phyloP scores from a whole-genome alignment of 306 rosid species.

The Carpinus viminea region DNA sequence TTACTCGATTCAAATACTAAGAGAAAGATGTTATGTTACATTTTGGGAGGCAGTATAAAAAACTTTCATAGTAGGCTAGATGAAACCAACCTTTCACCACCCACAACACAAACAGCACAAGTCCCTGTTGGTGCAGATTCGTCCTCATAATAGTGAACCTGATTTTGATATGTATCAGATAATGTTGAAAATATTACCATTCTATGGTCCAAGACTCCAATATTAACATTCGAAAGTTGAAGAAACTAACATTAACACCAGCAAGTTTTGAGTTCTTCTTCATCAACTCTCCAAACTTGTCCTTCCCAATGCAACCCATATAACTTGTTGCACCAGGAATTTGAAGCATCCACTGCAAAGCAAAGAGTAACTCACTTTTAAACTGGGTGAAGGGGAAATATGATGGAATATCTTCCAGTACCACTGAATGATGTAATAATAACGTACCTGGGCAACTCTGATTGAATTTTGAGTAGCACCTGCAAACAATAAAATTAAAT shows the following conservation, averaged over 20 bases:
- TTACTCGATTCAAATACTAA: not conserved
- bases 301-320: slow-evolving; percentile 95
- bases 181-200: not conserved
- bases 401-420: not conserved
- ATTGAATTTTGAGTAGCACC: slow-evolving; percentile 96
- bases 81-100: slow-evolving; percentile 74
- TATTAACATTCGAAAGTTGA: slow-evolving; percentile 46
- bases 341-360: slow-evolving; percentile 85
- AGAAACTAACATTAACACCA: slow-evolving; percentile 75
- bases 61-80: not conserved
- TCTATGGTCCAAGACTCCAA: not conserved
- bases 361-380: slow-evolving; percentile 2
- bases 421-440: not conserved
- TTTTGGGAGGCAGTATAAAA: not conserved
- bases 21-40: not conserved
- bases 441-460: slow-evolving; percentile 83
- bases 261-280: slow-evolving; percentile 60
- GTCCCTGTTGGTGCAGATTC: slow-evolving; percentile 90
- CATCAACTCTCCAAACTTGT: slow-evolving; percentile 92
- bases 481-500: slow-evolving; percentile 25
- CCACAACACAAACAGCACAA: slow-evolving; percentile 92
- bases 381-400: not conserved
- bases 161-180: slow-evolving; percentile 6
- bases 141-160: slow-evolving; percentile 90
- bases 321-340: slow-evolving; percentile 81